phyloP scores from a whole-genome alignment of 306 rosid genomes.

The Quercus agrifolia region DNA sequence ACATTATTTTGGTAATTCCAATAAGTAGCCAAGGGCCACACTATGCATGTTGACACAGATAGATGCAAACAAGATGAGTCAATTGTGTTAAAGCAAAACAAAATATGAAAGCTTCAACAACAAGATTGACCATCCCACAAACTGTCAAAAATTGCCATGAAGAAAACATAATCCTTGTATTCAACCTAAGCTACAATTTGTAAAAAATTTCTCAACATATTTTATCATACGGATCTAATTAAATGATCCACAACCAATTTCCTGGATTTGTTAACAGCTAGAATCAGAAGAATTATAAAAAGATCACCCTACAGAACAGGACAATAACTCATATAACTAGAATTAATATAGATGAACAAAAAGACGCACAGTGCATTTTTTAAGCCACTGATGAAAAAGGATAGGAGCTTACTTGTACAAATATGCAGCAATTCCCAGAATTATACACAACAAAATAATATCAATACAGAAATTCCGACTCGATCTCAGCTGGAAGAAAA shows the following conservation, averaged over 20 bases:
- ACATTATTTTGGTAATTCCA: not conserved
- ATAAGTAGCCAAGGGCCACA: not conserved
- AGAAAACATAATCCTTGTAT: not conserved
- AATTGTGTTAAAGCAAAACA: not conserved
- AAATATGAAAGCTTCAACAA: not conserved
- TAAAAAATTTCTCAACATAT: not conserved
- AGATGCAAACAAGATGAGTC: not conserved
- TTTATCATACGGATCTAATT: not conserved
- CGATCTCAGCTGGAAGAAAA: constrained; percentile 77
- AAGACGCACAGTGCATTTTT: not conserved
- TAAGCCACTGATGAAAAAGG: constrained; percentile 14
- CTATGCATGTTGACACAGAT: not conserved
- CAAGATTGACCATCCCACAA: not conserved
- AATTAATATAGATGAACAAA: constrained; percentile 3
- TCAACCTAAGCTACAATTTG: not conserved
- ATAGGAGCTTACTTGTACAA: constrained; percentile 77
- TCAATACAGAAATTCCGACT: constrained; percentile 97
- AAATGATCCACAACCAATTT: not conserved
- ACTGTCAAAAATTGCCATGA: not conserved
- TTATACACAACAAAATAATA: constrained; percentile 80
- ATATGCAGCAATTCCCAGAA: constrained; percentile 98
- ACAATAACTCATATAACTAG: not conserved
- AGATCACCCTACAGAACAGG: not conserved
- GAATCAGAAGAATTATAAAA: not conserved
- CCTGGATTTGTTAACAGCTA: not conserved